Evolutionary conservation across 768 basidiomycete species (phyloP), one percentile per base, ranked within the genome.

Genomic region (Phallus indusiatus): DNA sequence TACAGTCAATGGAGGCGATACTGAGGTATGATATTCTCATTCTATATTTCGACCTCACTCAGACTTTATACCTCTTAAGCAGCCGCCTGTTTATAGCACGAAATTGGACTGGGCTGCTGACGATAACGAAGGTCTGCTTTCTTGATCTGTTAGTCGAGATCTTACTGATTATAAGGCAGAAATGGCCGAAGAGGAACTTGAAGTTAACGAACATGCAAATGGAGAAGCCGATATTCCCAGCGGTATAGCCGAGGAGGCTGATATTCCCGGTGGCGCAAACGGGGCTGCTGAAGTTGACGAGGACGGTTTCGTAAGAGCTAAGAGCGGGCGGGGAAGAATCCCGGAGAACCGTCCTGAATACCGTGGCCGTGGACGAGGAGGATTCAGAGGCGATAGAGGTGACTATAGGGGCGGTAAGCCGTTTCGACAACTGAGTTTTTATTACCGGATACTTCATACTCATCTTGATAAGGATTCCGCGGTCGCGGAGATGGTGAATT

Each of bases 21-120:
- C 12, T 42, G 4, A 2, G 12, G 42, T 52, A 21, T 21, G 9
- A 18, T 22, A 4, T 17, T 56, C 33, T 34, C 20, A 17, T 11
- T 17, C n/a, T 22, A 47, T 54, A 20, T 17, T 54, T 33, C 18
- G 12, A 17, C 28, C 28, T 14, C 12, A 52, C 18, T 52, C n/a
- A 52, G 16, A 16, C 54, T 16, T 17, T 36, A 28, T 22, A 22
- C 11, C 28, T 28, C 28, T 28, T 7, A 28, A 28, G 18, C 47
- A 54, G 53, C 53, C 53, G 17, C 54, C 59, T 36, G 46, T 54
- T 20, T 60, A 51, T 22, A 59, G 57, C 59, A 70, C 66, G n/a
- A 72, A 81, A 24, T 76, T 92, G 58, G 85, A 92, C 69, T 92
- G 90, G 90, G 87, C 90, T 16, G 83, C 82, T 47, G 88, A 90